Evolutionary conservation across 73 alveolate species (phyloP).

Genomic region (Paramecium biaurelia): DNA sequence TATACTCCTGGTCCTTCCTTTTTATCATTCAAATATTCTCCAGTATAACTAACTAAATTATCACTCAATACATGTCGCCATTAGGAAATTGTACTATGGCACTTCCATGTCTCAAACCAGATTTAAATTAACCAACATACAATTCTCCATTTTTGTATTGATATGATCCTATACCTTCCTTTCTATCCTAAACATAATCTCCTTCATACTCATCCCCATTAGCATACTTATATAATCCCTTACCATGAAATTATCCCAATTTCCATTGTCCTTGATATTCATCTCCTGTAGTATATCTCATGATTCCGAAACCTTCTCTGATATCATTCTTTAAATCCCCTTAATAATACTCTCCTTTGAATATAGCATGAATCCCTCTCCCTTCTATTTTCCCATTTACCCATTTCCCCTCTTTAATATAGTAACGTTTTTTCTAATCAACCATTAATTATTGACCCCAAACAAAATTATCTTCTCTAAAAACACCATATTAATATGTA

Average conservation of each 20-base stretch:
- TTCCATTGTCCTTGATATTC: constrained; percentile 60
- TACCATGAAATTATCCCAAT: constrained; percentile 58
- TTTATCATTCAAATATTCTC: neutral
- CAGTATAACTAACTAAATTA: neutral
- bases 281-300: constrained; percentile 58
- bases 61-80: constrained; percentile 52
- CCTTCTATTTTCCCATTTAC: neutral
- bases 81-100: constrained; percentile 65
- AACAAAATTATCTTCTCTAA: neutral
- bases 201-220: constrained; percentile 67
- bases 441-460: neutral
- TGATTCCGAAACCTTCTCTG: constrained; percentile 54
- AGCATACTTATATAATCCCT: constrained; percentile 57
- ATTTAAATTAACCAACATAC: constrained; percentile 60
- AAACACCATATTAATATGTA: neutral
- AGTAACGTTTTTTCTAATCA: neutral
- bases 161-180: constrained; percentile 48
- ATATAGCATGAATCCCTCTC: neutral
- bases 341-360: neutral
- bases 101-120: constrained; percentile 60
- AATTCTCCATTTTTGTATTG: constrained; percentile 53
- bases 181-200: constrained; percentile 10
- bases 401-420: neutral
- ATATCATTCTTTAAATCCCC: constrained; percentile 49
- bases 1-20: neutral